Conservation (phyloP, 2,329 filamentous ascomycete genomes). For the Celoporthe dispersa region DNA sequence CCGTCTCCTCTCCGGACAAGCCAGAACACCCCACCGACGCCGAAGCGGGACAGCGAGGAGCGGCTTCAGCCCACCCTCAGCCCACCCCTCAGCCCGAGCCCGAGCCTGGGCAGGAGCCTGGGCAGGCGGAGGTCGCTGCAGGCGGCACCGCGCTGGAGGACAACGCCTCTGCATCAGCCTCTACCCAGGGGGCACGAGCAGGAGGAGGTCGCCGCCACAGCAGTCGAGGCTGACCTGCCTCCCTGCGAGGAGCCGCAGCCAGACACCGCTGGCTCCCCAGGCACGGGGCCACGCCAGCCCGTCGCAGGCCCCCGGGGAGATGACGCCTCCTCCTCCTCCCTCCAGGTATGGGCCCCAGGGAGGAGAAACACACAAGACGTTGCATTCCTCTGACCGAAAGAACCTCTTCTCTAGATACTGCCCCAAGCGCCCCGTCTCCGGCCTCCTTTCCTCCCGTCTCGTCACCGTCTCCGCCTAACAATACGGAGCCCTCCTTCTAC, state of each 20-base stretch:
- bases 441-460: slow-evolving; percentile 19
- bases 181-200: slow-evolving; percentile 15
- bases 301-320: slow-evolving; percentile 21
- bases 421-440: slow-evolving; percentile 22
- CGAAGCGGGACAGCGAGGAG: slow-evolving; percentile 5
- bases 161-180: not conserved
- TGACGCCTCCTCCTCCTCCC: too few species aligned
- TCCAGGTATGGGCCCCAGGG: slow-evolving; percentile 24
- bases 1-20: slow-evolving; percentile 26
- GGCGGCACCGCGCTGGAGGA: slow-evolving; percentile 12
- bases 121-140: slow-evolving; percentile 1
- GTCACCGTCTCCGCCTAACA: slow-evolving; percentile 30
- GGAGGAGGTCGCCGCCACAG: slow-evolving; percentile 5
- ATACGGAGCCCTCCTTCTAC: slow-evolving; percentile 15
- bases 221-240: slow-evolving; percentile 4
- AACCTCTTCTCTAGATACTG: slow-evolving; percentile 13
- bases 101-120: not conserved
- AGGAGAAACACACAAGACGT: not conserved
- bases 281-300: slow-evolving; percentile 17
- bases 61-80: not conserved
- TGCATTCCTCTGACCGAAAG: slow-evolving; percentile 13
- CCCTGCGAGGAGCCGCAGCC: slow-evolving; percentile 10
- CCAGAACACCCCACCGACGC: slow-evolving; percentile 21
- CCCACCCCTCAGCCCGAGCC: not conserved
- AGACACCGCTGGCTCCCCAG: slow-evolving; percentile 14